Evolutionary conservation across 2,329 filamentous ascomycete species (phyloP).

Genomic region (Alternaria alternata): DNA sequence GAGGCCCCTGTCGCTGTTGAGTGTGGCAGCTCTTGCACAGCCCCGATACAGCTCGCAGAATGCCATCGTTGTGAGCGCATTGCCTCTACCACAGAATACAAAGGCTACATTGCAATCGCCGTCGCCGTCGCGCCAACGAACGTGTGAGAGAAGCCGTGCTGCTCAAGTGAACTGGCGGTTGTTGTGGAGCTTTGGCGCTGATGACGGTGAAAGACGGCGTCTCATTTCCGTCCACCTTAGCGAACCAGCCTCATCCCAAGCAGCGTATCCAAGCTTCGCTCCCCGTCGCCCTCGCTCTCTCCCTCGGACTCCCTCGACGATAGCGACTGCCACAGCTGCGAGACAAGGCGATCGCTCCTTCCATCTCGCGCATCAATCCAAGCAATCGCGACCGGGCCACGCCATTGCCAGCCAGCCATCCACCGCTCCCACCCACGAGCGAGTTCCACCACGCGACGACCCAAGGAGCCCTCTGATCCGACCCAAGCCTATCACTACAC

Average conservation of each 20-base stretch:
- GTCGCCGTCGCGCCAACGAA: slow-evolving; percentile 15
- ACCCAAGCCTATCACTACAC: slow-evolving; percentile 25
- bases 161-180: slow-evolving; percentile 19
- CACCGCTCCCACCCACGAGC: slow-evolving; percentile 24
- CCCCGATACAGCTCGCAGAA: slow-evolving; percentile 17
- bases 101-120: slow-evolving; percentile 18
- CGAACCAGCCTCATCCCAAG: slow-evolving; percentile 48
- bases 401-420: slow-evolving; percentile 28
- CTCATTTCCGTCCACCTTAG: slow-evolving; percentile 50
- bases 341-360: slow-evolving; percentile 36
- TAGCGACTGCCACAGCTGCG: slow-evolving; percentile 27
- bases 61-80: slow-evolving; percentile 6
- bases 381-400: slow-evolving; percentile 31
- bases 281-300: slow-evolving; percentile 30
- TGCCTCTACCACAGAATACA: slow-evolving; percentile 12
- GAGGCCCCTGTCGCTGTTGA: slow-evolving; percentile 32
- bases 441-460: slow-evolving; percentile 21
- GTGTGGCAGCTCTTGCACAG: slow-evolving; percentile 29
- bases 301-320: slow-evolving; percentile 32
- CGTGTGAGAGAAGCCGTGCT: slow-evolving; percentile 11
- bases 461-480: slow-evolving; percentile 8
- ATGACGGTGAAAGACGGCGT: slow-evolving; percentile 41
- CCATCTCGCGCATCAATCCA: slow-evolving; percentile 36
- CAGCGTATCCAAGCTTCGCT: slow-evolving; percentile 35
- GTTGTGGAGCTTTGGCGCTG: slow-evolving; percentile 34